Evolutionary conservation across 2,329 filamentous ascomycete species (phyloP), one percentile per base, ranked within the genome.

Genomic region (Aspergillus sp.): DNA sequence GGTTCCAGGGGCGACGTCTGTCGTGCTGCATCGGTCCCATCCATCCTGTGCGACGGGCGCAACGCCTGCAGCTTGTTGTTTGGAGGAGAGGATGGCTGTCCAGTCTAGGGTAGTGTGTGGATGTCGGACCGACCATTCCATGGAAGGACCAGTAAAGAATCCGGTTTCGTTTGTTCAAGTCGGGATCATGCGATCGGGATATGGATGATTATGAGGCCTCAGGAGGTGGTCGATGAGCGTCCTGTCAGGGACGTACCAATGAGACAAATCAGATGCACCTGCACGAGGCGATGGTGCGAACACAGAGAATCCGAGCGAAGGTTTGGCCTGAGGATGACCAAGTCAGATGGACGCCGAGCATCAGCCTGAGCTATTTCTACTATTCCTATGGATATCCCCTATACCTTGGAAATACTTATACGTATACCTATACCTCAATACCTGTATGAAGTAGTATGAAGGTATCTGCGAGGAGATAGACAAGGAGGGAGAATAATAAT

Each of bases 11-110:
- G 48, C 44, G n/a, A n/a, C 40, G 43, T 47, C 51, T 51, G 54
- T 42, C 19, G 45, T 52, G 44, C 43, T 46, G 54, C 49, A 35
- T 55, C 16, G 50, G 38, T 55, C n/a, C n/a, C 42, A 38, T 22
- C 16, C 13, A 53, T 43, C 22, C 40, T 47, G 57, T 59, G 42
- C 52, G 41, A 59, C 52, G 4, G 38, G 40, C 32, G 35, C 36
- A 32, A 17, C 46, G 17, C 14, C 24, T 42, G 46, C 24, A 30
- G 22, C 46, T 36, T 24, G 38, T 33, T 13, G 43, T 43, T 11
- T 32, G n/a, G 24, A 16, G 20, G 20, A 22, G 20, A 22, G 20
- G 20, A 22, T 22, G 4, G 4, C 20, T 22, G 20, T 22, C 20
- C 20, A 22, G 20, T 22, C 20, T 22, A 22, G 24, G 7, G 3